Evolutionary conservation across 495 filamentous ascomycete species (phyloP).

Genomic region (Penicillium samsonianum): DNA sequence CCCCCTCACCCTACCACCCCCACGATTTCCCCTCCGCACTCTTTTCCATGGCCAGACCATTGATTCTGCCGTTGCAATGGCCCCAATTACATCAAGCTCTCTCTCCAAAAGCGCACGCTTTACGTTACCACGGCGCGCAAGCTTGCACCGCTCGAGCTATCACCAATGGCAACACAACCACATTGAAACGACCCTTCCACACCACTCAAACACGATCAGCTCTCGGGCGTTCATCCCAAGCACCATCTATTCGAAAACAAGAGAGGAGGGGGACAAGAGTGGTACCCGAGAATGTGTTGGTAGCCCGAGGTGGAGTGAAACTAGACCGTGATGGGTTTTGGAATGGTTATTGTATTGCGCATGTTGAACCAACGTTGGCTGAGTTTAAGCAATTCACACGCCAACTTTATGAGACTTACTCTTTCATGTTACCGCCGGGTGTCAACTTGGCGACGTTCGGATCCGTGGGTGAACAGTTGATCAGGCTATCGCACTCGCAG

Average conservation of each 20-base stretch:
- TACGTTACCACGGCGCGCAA: neutral
- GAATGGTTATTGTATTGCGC: neutral
- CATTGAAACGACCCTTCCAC: slow-evolving; percentile 23
- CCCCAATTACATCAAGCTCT: slow-evolving; percentile 15
- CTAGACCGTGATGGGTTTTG: slow-evolving; percentile 6
- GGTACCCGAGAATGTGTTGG: neutral
- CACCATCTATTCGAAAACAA: neutral
- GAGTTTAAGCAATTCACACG: neutral
- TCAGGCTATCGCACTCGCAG: slow-evolving; percentile 13
- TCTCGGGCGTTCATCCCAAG: neutral
- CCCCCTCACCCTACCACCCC: neutral
- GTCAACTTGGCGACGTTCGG: slow-evolving; percentile 25
- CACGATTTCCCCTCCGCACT: neutral
- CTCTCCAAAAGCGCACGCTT: neutral
- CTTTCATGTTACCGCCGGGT: slow-evolving; percentile 7
- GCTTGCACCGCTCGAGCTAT: slow-evolving; percentile 8
- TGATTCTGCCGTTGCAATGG: slow-evolving; percentile 16
- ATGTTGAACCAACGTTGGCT: neutral
- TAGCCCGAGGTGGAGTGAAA: neutral
- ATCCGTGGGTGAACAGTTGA: slow-evolving; percentile 20
- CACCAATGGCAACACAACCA: slow-evolving; percentile 9
- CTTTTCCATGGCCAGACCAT: slow-evolving; percentile 18
- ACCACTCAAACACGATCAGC: slow-evolving; percentile 9
- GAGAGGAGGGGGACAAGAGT: neutral
- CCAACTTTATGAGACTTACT: slow-evolving; percentile 10